A percentile compares a stretch with the other conserved stretches of the same genome.
phyloP scores from a whole-genome alignment of 2,329 filamentous ascomycete genomes.

The Phialocephala subalpina region DNA sequence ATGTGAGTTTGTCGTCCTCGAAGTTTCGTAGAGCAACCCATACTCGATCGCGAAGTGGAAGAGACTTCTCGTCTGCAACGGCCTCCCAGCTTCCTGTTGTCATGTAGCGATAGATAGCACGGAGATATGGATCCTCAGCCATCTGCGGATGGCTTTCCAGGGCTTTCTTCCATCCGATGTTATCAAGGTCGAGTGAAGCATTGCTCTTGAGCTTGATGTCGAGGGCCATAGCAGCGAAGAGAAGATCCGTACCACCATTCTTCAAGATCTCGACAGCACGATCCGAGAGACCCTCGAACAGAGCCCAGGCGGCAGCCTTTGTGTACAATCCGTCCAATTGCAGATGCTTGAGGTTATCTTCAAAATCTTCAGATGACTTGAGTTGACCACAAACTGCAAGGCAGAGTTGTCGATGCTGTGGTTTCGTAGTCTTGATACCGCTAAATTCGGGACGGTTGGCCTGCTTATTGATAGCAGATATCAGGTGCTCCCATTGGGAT shows the following conservation, averaged over 20 bases:
- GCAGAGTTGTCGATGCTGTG: conserved; percentile 77
- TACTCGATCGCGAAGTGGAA: conserved; percentile 78
- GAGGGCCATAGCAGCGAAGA: conserved; percentile 73
- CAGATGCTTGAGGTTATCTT: conserved; percentile 54
- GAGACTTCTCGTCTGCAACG: conserved; percentile 75
- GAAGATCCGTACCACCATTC: conserved; percentile 70
- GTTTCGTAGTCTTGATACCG: conserved; percentile 68
- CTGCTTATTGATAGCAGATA: conserved; percentile 70
- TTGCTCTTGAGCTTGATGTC: conserved; percentile 65
- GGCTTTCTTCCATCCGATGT: conserved; percentile 40
- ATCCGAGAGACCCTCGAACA: conserved; percentile 75
- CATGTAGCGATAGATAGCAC: conserved; percentile 81
- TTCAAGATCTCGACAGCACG: conserved; percentile 76
- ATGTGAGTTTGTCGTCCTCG: conserved; percentile 65
- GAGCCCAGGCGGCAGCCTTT: conserved; percentile 77
- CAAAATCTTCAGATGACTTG: conserved; percentile 57
- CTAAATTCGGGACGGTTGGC: conserved; percentile 69
- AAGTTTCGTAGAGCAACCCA: conserved; percentile 76
- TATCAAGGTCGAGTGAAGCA: conserved; percentile 44
- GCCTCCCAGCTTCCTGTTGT: conserved; percentile 78
- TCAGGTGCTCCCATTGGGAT: conserved; percentile 65
- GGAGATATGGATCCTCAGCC: conserved; percentile 79
- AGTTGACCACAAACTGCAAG: conserved; percentile 80
- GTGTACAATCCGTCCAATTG: conserved; percentile 65
- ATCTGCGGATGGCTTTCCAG: conserved; percentile 45